A percentile compares a stretch with the other conserved stretches of the same genome.
These are phyloP conservation scores for Geranium rotundifolium DNA, from an alignment of 345 rosid genomes.

Conservation along the genomic window DNA sequence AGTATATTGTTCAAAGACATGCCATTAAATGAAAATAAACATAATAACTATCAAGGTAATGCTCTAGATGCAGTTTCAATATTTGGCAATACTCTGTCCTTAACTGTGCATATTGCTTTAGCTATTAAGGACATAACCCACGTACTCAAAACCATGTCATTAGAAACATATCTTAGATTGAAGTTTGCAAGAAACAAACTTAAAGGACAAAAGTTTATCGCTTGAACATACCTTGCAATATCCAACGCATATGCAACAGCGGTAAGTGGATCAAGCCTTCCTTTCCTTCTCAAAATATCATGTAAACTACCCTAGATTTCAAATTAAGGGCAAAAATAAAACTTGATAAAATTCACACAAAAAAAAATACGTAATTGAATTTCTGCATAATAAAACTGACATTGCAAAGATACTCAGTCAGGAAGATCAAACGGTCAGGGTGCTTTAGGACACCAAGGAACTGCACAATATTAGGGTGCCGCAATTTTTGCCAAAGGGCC, in stretches of 20 bases:
- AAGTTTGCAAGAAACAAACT: slow-evolving; percentile 1
- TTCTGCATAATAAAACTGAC: slow-evolving; percentile 22
- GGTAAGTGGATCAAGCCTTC: slow-evolving; percentile 37
- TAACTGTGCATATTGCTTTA: too few species aligned
- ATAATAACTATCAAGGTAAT: too few species aligned
- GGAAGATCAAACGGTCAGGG: slow-evolving; percentile 45
- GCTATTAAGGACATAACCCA: too few species aligned
- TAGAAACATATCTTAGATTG: too few species aligned
- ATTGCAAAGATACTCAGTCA: slow-evolving; percentile 50
- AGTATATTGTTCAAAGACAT: too few species aligned
- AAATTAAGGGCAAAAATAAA: slow-evolving; percentile 8
- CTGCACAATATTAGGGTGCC: slow-evolving; percentile 65
- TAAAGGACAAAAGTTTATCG: slow-evolving; percentile 1
- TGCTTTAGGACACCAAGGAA: slow-evolving; percentile 58
- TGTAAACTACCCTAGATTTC: slow-evolving; percentile 43
- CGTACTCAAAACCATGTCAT: too few species aligned
- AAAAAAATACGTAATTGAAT: background rate
- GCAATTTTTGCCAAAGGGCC: slow-evolving; percentile 51
- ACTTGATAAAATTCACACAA: slow-evolving; percentile 5
- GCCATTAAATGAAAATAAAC: too few species aligned
- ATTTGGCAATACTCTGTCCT: too few species aligned
- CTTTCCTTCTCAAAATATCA: slow-evolving; percentile 43
- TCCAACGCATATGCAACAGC: slow-evolving; percentile 52
- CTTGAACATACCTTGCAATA: slow-evolving; percentile 43
- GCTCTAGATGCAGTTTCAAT: too few species aligned